A percentile compares a stretch with the other conserved stretches of the same genome.
Conservation (phyloP, 768 basidiomycete genomes). For the Lentinula sp. region DNA sequence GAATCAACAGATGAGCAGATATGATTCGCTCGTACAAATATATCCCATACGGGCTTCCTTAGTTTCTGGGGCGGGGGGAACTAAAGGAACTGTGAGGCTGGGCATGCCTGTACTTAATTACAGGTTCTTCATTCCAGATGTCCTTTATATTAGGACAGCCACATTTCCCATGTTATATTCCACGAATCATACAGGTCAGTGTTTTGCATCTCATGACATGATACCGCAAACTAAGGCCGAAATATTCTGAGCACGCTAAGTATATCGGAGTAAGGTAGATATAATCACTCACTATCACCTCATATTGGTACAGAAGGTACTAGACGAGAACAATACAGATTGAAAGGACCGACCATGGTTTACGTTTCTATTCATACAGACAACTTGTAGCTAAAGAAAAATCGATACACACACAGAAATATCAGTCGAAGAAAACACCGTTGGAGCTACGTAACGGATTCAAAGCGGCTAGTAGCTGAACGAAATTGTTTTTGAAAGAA, state of each 20-base stretch:
- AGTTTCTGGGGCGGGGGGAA: constrained; percentile 25
- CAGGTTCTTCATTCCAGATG: not conserved
- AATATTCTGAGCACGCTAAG: too few relatives aligned
- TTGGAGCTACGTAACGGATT: not conserved
- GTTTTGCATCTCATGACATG: too few relatives aligned
- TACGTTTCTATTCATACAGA: not conserved
- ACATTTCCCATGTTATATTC: too few relatives aligned
- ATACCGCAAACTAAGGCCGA: too few relatives aligned
- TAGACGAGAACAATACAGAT: not conserved
- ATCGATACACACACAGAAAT: not conserved
- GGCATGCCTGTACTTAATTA: constrained; percentile 16
- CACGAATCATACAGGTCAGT: too few relatives aligned
- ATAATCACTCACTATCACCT: too few relatives aligned
- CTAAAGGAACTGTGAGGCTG: constrained; percentile 7
- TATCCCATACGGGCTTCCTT: constrained; percentile 21
- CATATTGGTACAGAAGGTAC: too few relatives aligned
- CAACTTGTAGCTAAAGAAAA: not conserved
- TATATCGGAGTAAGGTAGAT: too few relatives aligned
- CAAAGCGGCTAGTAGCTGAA: not conserved
- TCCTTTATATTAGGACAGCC: too few relatives aligned
- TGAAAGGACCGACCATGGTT: not conserved
- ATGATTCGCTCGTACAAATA: not conserved
- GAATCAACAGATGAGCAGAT: not conserved
- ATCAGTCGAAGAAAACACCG: not conserved
- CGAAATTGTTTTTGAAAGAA: not conserved